A percentile compares a stretch with the other conserved stretches of the same genome.
These are phyloP conservation scores for Tolypocladium guangdongense DNA, from an alignment of 2,329 filamentous ascomycete genomes.

Conservation along the genomic window DNA sequence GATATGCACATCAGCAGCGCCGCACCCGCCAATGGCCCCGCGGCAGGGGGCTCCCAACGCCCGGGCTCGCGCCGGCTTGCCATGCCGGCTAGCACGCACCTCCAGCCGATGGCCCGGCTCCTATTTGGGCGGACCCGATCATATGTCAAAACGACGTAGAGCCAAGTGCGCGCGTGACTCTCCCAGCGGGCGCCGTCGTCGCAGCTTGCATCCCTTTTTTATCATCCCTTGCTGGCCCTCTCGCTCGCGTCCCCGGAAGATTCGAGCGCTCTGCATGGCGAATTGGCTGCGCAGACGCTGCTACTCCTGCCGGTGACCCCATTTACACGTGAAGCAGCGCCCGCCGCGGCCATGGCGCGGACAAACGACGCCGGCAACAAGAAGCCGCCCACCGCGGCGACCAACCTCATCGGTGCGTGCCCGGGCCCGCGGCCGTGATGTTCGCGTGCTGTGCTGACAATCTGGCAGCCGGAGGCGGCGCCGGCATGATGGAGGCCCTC, in stretches of 20 bases:
- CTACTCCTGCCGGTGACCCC: not conserved
- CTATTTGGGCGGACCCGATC: not conserved
- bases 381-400: constrained; percentile 73
- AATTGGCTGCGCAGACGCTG: not conserved
- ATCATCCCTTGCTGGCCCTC: not conserved
- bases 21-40: not conserved
- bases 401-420: constrained; percentile 74
- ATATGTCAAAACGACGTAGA: constrained; percentile 4
- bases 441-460: constrained; percentile 9
- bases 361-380: constrained; percentile 36
- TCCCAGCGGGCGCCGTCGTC: not conserved
- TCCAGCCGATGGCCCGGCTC: not conserved
- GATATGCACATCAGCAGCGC: not conserved
- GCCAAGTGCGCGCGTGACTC: not conserved
- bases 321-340: not conserved
- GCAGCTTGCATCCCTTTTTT: not conserved
- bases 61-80: no score
- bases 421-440: not conserved
- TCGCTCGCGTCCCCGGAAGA: not conserved
- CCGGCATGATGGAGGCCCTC: constrained; percentile 98
- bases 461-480: constrained; percentile 73
- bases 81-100: no score
- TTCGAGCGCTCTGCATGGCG: not conserved
- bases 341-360: constrained; percentile 20
- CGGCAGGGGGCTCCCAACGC: no score